Percentiles rank a stretch among this genome's conserved stretches.
Conservation (phyloP, 1,284 basidiomycete genomes). For the Pseudozyma sp. region DNA sequence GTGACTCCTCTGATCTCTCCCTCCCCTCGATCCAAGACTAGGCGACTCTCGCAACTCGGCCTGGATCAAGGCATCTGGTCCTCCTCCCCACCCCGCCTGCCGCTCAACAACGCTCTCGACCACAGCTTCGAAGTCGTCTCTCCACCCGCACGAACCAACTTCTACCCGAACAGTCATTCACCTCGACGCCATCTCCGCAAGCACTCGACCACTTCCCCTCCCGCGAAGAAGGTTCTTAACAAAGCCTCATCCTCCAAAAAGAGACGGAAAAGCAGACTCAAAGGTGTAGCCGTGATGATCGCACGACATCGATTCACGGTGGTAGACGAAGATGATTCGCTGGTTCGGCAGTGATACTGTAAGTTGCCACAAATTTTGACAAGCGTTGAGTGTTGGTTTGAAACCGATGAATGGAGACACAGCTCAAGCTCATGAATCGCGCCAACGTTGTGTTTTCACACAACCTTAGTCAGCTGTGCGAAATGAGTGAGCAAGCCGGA, state of each 20-base stretch:
- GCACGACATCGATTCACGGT: slow-evolving; percentile 37
- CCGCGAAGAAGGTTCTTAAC: slow-evolving; percentile 22
- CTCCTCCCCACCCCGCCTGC: slow-evolving; percentile 21
- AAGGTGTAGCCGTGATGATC: slow-evolving; percentile 37
- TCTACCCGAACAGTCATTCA: background rate
- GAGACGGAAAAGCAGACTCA: slow-evolving; percentile 37
- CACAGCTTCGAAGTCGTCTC: slow-evolving; percentile 13
- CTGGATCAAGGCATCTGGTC: slow-evolving; percentile 39
- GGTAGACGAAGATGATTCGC: slow-evolving; percentile 43
- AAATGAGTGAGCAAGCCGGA: no score
- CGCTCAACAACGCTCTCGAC: slow-evolving; percentile 1
- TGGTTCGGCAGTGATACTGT: slow-evolving; percentile 3
- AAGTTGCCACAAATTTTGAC: no score
- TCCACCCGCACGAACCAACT: background rate
- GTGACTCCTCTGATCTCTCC: background rate
- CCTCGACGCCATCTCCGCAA: no score
- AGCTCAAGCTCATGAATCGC: no score
- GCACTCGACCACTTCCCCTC: background rate
- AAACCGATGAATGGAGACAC: no score
- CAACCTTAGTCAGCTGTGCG: slow-evolving; percentile 14
- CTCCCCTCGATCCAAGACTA: slow-evolving; percentile 12
- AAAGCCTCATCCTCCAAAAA: slow-evolving; percentile 23
- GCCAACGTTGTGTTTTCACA: no score
- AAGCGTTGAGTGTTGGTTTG: background rate
- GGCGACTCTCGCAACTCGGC: slow-evolving; percentile 21